These are phyloP conservation scores for Begonia peltatifolia DNA, from an alignment of 306 rosid species.

Conservation along the genomic window DNA sequence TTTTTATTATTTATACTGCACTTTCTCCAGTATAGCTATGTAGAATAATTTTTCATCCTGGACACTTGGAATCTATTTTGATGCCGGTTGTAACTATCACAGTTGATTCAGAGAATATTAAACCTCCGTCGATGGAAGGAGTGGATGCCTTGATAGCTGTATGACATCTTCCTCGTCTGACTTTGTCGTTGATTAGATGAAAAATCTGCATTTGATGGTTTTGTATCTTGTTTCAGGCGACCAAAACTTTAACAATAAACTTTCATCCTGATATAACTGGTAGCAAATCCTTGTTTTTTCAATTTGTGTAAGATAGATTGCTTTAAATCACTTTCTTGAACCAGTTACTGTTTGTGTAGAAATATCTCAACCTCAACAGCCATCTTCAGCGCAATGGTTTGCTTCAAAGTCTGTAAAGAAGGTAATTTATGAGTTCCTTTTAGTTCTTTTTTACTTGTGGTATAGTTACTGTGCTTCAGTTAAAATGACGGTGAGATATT, in stretches of 20 bases:
- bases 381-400: slow-evolving; percentile 28
- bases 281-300: slow-evolving; percentile 14
- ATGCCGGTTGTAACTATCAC: neutral
- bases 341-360: slow-evolving; percentile 18
- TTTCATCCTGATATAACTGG: slow-evolving; percentile 34
- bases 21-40: too few relatives aligned
- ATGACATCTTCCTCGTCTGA: slow-evolving; percentile 15
- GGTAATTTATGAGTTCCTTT: slow-evolving; percentile 18
- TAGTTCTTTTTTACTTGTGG: too few relatives aligned
- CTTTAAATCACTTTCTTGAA: slow-evolving; percentile 4
- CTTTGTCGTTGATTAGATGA: slow-evolving; percentile 4
- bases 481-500: too few relatives aligned
- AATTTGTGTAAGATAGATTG: neutral
- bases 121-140: slow-evolving; percentile 69
- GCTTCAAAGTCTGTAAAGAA: slow-evolving; percentile 58
- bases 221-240: slow-evolving; percentile 27
- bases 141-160: slow-evolving; percentile 48
- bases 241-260: slow-evolving; percentile 24
- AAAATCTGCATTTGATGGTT: slow-evolving; percentile 5
- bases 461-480: too few relatives aligned
- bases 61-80: too few relatives aligned
- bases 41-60: too few relatives aligned
- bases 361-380: slow-evolving; percentile 23
- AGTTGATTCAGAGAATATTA: slow-evolving; percentile 53
- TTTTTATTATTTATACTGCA: too few relatives aligned